Conservation (phyloP, 257 asterid species). For the Solanum etuberosum region DNA sequence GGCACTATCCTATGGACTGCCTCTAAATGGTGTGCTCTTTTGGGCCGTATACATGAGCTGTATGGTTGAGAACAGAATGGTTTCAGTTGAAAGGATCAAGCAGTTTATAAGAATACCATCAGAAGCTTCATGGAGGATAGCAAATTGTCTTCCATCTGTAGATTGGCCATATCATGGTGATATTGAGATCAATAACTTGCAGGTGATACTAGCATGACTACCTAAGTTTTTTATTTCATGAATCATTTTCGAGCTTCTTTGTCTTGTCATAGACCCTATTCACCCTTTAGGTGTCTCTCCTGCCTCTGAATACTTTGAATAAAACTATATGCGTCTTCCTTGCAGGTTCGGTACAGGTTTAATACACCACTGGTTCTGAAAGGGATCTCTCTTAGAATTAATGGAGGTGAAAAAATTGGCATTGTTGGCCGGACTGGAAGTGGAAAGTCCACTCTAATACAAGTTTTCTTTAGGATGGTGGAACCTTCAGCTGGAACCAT, state of each 20-base stretch:
- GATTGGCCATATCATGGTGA: conserved; percentile 59
- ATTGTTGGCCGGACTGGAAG: conserved; percentile 81
- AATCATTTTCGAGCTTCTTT: not conserved
- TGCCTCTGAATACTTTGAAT: not conserved
- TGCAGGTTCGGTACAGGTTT: conserved; percentile 59
- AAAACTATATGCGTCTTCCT: not conserved
- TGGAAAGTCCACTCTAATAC: conserved; percentile 70
- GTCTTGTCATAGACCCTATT: not conserved
- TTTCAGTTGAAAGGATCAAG: conserved; percentile 70
- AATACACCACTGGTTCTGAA: conserved; percentile 58
- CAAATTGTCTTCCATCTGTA: conserved; percentile 23
- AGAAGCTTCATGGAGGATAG: conserved; percentile 50
- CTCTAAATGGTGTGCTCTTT: conserved; percentile 35
- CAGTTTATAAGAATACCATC: conserved; percentile 54
- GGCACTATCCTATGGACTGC: conserved; percentile 60
- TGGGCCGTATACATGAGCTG: conserved; percentile 33
- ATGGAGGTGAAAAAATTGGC: conserved; percentile 61
- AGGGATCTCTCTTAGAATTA: conserved; percentile 45
- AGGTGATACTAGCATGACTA: conserved; percentile 25
- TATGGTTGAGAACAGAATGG: conserved; percentile 54
- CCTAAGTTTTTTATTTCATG: not conserved
- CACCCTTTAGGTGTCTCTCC: not conserved
- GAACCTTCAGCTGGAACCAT: conserved; percentile 59
- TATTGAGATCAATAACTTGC: conserved; percentile 38
- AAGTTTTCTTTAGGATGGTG: conserved; percentile 60